A percentile compares a stretch with the other conserved stretches of the same genome.
Evolutionary conservation across 1,284 basidiomycete genomes (phyloP).

Genomic region (Coniferiporia weirii): DNA sequence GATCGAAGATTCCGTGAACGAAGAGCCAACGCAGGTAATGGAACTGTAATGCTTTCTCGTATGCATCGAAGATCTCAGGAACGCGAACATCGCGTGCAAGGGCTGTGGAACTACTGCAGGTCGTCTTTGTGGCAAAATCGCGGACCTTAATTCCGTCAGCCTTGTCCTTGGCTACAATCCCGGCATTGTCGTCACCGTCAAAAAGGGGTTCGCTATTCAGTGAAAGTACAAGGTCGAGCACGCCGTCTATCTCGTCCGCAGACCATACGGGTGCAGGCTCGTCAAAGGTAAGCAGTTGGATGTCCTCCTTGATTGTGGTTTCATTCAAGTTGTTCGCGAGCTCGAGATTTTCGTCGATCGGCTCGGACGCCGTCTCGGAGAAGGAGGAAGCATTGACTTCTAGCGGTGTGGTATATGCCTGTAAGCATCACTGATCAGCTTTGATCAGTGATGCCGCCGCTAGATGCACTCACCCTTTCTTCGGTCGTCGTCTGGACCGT

Average conservation of each 20-base stretch:
- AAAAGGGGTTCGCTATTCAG: neutral
- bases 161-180: neutral
- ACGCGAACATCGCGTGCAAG: neutral
- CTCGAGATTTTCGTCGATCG: too few relatives aligned
- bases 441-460: neutral
- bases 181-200: neutral
- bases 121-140: neutral
- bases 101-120: neutral
- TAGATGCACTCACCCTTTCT: neutral
- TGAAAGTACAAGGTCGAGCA: neutral
- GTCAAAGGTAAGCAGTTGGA: neutral
- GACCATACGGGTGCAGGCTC: neutral
- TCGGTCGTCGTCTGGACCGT: neutral
- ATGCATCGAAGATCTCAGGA: neutral
- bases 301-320: too few relatives aligned
- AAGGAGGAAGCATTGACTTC: neutral
- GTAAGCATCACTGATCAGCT: neutral
- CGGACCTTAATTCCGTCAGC: neutral
- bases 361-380: neutral
- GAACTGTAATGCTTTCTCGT: neutral
- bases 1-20: neutral
- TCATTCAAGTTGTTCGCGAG: too few relatives aligned
- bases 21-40: constrained; percentile 2
- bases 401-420: neutral
- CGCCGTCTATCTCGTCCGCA: neutral